Base-by-base conservation (phyloP, 805 yeast genomes). In the Priceomyces medius region DNA sequence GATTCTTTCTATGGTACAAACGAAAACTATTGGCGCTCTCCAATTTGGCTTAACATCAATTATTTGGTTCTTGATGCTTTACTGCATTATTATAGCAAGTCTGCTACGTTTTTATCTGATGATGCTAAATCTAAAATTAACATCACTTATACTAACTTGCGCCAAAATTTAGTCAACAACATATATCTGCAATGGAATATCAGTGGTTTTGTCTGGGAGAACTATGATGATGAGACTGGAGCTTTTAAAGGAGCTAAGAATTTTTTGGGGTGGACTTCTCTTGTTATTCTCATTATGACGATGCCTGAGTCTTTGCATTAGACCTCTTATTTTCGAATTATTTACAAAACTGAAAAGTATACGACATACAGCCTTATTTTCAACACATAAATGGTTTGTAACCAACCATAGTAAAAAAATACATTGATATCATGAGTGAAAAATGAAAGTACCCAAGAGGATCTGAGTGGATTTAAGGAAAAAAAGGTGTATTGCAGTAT, bases 11-110 rank as follows among this genome's bases (percentile, higher is more conserved):
- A 84, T 64, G 85, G 85, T 41, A 77, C 82, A 0, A 91, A 76
- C 6, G 99, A 93, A 56, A 83, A 91, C 62, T 93, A 93, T 66
- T 93, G 99, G 99, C 77, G 96, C 48, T 93, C 97, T 1, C 88
- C 95, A 14, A 74, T 93, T 20, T 93, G 98, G 98, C 71, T 89
- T 51, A 86, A 89, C 59, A 85, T 93, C 55, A 93, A 93, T 66
- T 91, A 88, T 56, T 66, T 93, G 61, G 71, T 83, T 3, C 68
- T 93, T 32, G 93, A 88, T 40, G 76, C 86, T 3, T 67, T 93
- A 46, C 60, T 68, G 23, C 65, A 79, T 58, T 91, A 90, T 55
- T 52, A 60, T 29, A 49, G 45, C 4, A 51, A 49, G 5, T 54
- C 73, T 2, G 65, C 59, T 4, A n/a, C 35, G 1, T 42, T 46